Percentiles rank a stretch among this genome's conserved stretches.
Evolutionary conservation across 2,329 filamentous ascomycete species (phyloP).

Genomic region (Ceratocystis papillata): DNA sequence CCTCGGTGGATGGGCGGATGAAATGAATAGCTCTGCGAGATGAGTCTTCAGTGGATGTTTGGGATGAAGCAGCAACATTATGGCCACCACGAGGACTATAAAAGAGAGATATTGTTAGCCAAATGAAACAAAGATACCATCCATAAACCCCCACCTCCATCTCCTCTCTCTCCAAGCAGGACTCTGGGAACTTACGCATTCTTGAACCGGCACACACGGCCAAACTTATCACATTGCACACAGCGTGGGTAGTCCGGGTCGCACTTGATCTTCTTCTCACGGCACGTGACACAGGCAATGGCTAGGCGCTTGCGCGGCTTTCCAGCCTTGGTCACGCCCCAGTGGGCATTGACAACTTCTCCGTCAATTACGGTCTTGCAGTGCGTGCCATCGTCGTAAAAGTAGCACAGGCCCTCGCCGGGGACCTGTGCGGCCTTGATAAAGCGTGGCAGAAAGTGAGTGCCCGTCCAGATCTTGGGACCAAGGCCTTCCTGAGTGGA

Average conservation of each 20-base stretch:
- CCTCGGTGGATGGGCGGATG: constrained; percentile 10
- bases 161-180: no score
- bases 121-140: no score
- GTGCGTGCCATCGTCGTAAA: constrained; percentile 75
- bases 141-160: no score
- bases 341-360: constrained; percentile 76
- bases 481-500: constrained; percentile 50
- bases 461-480: constrained; percentile 59
- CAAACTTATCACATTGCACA: constrained; percentile 85
- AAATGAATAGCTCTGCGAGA: neutral
- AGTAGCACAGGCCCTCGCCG: constrained; percentile 71
- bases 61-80: constrained; percentile 45
- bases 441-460: constrained; percentile 56
- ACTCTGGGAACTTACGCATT: constrained; percentile 55
- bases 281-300: constrained; percentile 84
- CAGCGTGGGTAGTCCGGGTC: constrained; percentile 81
- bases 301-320: constrained; percentile 85
- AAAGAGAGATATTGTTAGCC: neutral
- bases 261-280: constrained; percentile 97
- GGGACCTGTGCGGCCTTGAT: constrained; percentile 55
- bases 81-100: constrained; percentile 47
- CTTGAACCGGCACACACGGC: constrained; percentile 72
- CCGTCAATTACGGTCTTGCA: constrained; percentile 78
- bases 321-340: constrained; percentile 88
- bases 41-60: constrained; percentile 32